phyloP scores from a whole-genome alignment of 192 early-diverging fungal genomes.

The Podochytrium sp. region DNA sequence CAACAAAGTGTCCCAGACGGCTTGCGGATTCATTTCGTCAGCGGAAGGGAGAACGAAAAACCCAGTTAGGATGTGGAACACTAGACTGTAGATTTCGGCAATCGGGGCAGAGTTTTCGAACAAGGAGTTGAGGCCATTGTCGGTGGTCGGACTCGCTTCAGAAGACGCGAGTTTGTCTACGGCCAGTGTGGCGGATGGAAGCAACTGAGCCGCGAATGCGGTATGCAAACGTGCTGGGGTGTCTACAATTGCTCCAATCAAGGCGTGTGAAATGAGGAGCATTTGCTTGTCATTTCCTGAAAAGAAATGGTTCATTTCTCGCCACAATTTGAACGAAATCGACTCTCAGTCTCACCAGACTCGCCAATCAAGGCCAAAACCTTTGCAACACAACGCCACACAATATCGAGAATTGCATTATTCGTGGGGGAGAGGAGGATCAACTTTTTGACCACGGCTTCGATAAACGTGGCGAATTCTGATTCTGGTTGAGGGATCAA shows the following conservation, averaged over 20 bases:
- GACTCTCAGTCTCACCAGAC: neutral
- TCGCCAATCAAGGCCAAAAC: neutral
- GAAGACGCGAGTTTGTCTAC: neutral
- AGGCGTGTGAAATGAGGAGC: neutral
- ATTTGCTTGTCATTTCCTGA: neutral
- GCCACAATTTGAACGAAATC: neutral
- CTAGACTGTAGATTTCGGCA: neutral
- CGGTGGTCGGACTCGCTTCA: neutral
- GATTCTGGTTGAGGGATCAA: neutral
- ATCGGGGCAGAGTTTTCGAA: neutral
- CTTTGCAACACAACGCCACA: constrained; percentile 1
- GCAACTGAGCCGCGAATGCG: neutral
- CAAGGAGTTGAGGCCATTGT: neutral
- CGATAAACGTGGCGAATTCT: neutral
- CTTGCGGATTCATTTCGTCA: neutral
- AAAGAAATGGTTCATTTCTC: neutral
- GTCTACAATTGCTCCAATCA: constrained; percentile 1
- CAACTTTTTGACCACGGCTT: neutral
- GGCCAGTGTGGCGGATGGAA: neutral
- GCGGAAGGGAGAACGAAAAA: neutral
- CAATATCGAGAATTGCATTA: neutral
- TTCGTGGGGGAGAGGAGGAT: neutral
- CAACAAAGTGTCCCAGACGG: constrained; percentile 6
- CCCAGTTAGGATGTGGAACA: neutral
- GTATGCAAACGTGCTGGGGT: constrained; percentile 2